Evolutionary conservation across 78 protist genomes (phyloP).

Genomic region (Polysphondylium violaceum): DNA sequence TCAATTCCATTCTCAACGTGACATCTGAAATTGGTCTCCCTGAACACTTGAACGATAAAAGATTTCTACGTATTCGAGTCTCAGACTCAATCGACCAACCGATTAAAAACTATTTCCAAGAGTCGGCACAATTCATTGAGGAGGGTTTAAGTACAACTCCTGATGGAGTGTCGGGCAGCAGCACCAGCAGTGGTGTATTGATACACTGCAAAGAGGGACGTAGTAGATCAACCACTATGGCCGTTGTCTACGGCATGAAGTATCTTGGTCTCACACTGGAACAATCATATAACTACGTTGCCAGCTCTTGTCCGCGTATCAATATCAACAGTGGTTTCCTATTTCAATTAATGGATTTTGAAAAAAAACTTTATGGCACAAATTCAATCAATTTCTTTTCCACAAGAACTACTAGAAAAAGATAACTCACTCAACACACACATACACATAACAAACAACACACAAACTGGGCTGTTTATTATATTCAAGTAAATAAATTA

Average conservation of each 20-base stretch:
- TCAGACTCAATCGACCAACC: slow-evolving; percentile 32
- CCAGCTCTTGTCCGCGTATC: slow-evolving; percentile 17
- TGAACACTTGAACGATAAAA: neutral
- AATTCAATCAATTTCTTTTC: slow-evolving; percentile 37
- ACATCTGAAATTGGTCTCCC: slow-evolving; percentile 41
- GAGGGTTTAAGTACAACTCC: neutral
- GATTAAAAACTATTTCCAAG: slow-evolving; percentile 1
- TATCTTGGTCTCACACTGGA: neutral
- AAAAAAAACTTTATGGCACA: slow-evolving; percentile 2
- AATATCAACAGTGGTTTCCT: slow-evolving; percentile 61
- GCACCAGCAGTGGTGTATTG: neutral
- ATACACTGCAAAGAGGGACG: slow-evolving; percentile 60
- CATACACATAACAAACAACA: too few species aligned
- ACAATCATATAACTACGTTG: slow-evolving; percentile 26
- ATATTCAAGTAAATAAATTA: neutral
- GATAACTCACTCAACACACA: too few species aligned
- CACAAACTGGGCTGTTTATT: too few species aligned
- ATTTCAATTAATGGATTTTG: slow-evolving; percentile 60
- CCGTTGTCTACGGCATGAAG: slow-evolving; percentile 54
- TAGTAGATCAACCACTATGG: slow-evolving; percentile 48
- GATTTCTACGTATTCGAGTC: slow-evolving; percentile 6
- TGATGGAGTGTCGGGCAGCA: neutral
- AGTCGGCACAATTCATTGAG: slow-evolving; percentile 28
- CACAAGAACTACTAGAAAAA: neutral
- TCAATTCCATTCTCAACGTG: slow-evolving; percentile 46